These are phyloP conservation scores for Chalara sp. DNA, from an alignment of 2,329 filamentous ascomycete species.

Conservation along the genomic window DNA sequence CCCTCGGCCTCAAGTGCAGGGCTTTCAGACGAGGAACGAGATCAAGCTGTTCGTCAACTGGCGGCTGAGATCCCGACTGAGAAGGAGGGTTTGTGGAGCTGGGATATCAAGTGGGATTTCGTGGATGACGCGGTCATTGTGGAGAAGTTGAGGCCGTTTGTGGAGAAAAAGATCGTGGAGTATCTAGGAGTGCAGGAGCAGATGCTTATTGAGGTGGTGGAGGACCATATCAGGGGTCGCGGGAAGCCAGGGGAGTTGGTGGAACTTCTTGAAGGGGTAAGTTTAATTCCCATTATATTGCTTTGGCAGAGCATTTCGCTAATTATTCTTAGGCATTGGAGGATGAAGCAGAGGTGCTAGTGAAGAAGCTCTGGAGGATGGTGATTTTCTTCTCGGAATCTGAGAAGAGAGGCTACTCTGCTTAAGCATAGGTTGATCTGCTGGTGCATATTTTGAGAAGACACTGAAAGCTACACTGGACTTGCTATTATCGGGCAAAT, in stretches of 20 bases:
- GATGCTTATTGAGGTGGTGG: slow-evolving; percentile 86
- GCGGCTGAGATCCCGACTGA: slow-evolving; percentile 87
- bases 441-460: too few species aligned
- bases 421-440: slow-evolving; percentile 33
- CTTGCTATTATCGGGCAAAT: too few species aligned
- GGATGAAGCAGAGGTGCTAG: slow-evolving; percentile 87
- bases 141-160: slow-evolving; percentile 86
- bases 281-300: slow-evolving; percentile 27
- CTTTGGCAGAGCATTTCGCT: not conserved
- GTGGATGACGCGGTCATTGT: slow-evolving; percentile 74
- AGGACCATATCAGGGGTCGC: slow-evolving; percentile 74
- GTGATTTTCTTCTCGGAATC: slow-evolving; percentile 96
- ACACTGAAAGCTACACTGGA: too few species aligned
- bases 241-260: slow-evolving; percentile 73
- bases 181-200: slow-evolving; percentile 95
- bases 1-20: slow-evolving; percentile 52
- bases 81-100: slow-evolving; percentile 83
- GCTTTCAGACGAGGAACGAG: slow-evolving; percentile 82
- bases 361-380: slow-evolving; percentile 98
- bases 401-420: slow-evolving; percentile 80
- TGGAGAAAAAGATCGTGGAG: slow-evolving; percentile 97
- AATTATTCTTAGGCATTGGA: slow-evolving; percentile 63
- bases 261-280: slow-evolving; percentile 76
- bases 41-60: slow-evolving; percentile 72
- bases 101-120: slow-evolving; percentile 87